A percentile compares a stretch with the other conserved stretches of the same genome.
Conservation (phyloP, 805 yeast genomes). For the Starmera dryadoides region DNA sequence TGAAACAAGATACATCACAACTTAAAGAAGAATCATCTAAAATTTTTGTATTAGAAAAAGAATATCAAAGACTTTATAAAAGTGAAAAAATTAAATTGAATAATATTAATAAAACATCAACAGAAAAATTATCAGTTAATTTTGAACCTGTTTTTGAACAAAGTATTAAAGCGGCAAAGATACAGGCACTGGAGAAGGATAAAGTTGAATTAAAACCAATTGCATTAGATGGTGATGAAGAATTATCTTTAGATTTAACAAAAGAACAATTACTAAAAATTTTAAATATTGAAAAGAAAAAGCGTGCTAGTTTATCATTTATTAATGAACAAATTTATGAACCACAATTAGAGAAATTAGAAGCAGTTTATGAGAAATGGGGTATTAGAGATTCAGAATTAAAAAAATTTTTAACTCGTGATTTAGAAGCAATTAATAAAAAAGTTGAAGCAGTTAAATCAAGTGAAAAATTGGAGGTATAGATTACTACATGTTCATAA, state of each 20-base stretch:
- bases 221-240: conserved; percentile 2
- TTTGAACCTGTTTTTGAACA: conserved; percentile 12
- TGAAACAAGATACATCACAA: not conserved
- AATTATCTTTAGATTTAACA: not conserved
- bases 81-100: conserved; percentile 3
- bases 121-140: conserved; percentile 8
- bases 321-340: conserved; percentile 11
- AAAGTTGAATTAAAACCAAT: conserved; percentile 8
- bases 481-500: not conserved
- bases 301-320: conserved; percentile 10
- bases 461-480: not conserved
- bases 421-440: conserved; percentile 13
- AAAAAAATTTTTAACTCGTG: conserved; percentile 14
- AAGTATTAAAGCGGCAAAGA: conserved; percentile 5
- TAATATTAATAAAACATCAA: conserved; percentile 6
- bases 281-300: conserved; percentile 13
- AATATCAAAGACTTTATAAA: conserved; percentile 6
- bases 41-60: conserved; percentile 9
- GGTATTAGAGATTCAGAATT: conserved; percentile 14
- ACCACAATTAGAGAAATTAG: conserved; percentile 12
- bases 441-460: conserved; percentile 8
- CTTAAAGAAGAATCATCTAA: not conserved
- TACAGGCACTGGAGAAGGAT: conserved; percentile 7
- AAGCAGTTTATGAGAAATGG: conserved; percentile 13
- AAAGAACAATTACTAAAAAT: conserved; percentile 13